Percentiles rank a stretch among this genome's conserved stretches.
phyloP scores from a whole-genome alignment of 257 asterid genomes.

The Osmanthus fragrans region DNA sequence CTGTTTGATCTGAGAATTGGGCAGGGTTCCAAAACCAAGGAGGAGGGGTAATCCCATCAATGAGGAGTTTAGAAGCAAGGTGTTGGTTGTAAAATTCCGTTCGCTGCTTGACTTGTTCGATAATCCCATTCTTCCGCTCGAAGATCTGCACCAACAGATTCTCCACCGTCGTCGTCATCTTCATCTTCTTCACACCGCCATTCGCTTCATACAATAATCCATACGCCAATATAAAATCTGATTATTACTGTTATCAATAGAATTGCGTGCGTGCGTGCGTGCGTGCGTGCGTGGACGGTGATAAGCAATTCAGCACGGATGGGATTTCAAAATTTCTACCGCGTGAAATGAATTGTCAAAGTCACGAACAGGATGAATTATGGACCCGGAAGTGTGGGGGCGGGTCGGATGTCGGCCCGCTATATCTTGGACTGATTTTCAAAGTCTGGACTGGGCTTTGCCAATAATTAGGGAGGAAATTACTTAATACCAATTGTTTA shows the following conservation, averaged over 20 bases:
- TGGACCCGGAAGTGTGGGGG: neutral
- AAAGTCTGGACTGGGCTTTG: neutral
- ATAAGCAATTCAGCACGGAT: constrained; percentile 38
- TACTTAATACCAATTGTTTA: no score
- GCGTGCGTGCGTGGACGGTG: constrained; percentile 24
- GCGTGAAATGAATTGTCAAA: no score
- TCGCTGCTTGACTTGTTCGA: constrained; percentile 67
- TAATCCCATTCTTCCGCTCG: constrained; percentile 61
- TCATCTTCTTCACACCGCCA: constrained; percentile 12
- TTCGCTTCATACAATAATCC: constrained; percentile 22
- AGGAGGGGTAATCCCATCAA: constrained; percentile 79
- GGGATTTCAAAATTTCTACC: neutral
- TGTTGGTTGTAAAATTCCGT: constrained; percentile 66
- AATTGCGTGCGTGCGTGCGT: no score
- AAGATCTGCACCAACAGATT: constrained; percentile 70
- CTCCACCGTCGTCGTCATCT: constrained; percentile 56
- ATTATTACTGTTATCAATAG: constrained; percentile 14
- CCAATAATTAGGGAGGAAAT: no score
- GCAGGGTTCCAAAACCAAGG: constrained; percentile 67
- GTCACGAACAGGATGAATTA: neutral
- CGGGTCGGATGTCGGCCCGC: neutral
- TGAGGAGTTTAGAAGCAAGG: constrained; percentile 64
- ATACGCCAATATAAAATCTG: constrained; percentile 15
- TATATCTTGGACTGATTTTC: neutral
- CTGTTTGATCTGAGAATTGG: constrained; percentile 41